Base-by-base conservation (phyloP, 805 yeast species). In the Candida ortonii region DNA sequence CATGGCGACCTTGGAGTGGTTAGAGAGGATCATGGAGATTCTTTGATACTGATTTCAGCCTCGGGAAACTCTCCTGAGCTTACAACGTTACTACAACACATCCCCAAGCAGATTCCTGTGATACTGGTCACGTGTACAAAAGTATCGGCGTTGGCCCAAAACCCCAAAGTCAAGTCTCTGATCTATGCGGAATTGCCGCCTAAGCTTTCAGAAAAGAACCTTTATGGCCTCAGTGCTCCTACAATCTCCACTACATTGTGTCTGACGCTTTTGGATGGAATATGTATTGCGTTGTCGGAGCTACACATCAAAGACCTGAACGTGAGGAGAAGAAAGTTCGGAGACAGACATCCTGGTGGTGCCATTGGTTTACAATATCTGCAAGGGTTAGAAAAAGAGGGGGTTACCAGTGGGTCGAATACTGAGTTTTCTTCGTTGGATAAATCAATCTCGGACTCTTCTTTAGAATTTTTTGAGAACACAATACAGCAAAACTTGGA, bases 1-100 rank as follows among this genome's bases (percentile, higher is more conserved):
- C 96, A 87, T 55, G 96, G 96, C 5, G 96, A 87, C 56, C 68
- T 87, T 47, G 96, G 96, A 2, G 60, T 80, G 23, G 61, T 88
- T 7, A 60, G 73, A 32, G 74, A 71, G 16, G 70, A 69, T 12
- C 62, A 69, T 16, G 70, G 70, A 38, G 85, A 82, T 44, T 63
- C 74, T 20, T 41, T 87, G 33, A 57, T 88, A 3, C 63, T 85
- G 49, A 74, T 87, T 22, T 77, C 89, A 0, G 83, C 89, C 2
- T 79, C 90, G 19, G 96, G 96, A 1, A 80, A 78, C 48, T 82
- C 95, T 1, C 84, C 88, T 0, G 96, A 87, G 53, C 68, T 88
- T 22, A 37, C 77, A 10, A 51, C 67, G 40, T 55, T 83, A 50
- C 57, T 78, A 24, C 76, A 78, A 1, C 84, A 82, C 49, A 57